Base-by-base conservation (phyloP, 164 flowering plant species). In the Vitis labrusca region DNA sequence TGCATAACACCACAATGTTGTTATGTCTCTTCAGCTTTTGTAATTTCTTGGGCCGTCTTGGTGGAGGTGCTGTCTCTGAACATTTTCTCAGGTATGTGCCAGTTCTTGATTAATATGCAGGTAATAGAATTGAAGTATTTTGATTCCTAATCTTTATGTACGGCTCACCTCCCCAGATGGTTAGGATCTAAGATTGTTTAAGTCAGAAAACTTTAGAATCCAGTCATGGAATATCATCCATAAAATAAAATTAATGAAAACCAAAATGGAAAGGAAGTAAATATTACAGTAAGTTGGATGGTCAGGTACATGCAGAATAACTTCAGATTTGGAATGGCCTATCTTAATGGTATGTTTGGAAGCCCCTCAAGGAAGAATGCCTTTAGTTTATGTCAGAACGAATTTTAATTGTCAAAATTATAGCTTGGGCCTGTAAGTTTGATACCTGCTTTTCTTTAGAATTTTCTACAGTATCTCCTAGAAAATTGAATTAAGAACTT, bases 31-130 rank as follows among this genome's bases (percentile, higher is more conserved):
- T 91, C 86, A 88, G 96, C 83, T 92, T 95, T 69, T 81, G 89
- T 83, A 91, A 91, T 77, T 95, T 93, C 64, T 60, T 81, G 13
- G 99, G 99, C n/a, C 98, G 98, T 47, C 91, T 95, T 66, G 92
- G 96, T 65, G 89, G 92, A 0, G 99, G 99, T 50, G 86, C 71
- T 48, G 80, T 93, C 64, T 93, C 98, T 9, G 99, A 95, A 73
- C 78, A 86, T 72, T 94, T 88, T 76, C 89, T 89, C 77, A 89
- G 94, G 97, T 94, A 56, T 68, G 74, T 78, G 59, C 17, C 54
- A 17, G 52, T 47, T 15, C 9, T 30, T 48, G 29, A 37, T 37
- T 37, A 37, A 37, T 37, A 37, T 37, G 44, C 44, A 23, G 61
- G 37, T 27, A 59, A 27, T 59, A 12, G 10, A 59, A 59, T 23